These are phyloP conservation scores for Mycena galericulata DNA, from an alignment of 768 basidiomycete species.

Conservation along the genomic window DNA sequence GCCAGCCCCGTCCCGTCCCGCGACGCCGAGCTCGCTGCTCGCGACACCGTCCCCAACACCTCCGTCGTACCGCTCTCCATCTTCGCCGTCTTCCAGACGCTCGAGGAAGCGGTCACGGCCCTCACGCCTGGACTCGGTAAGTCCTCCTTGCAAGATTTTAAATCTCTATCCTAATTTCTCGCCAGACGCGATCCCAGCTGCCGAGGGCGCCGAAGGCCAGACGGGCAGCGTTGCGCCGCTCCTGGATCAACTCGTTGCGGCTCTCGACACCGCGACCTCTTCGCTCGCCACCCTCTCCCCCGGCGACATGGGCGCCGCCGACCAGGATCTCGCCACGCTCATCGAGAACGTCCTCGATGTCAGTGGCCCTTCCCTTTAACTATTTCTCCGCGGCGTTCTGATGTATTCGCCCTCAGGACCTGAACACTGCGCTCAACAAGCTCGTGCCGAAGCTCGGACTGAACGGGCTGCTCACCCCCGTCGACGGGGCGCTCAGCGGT, in stretches of 20 bases:
- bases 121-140: conserved; percentile 6
- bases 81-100: conserved; percentile 20
- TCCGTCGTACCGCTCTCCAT: conserved; percentile 21
- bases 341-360: conserved; percentile 2
- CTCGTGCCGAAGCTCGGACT: conserved; percentile 27
- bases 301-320: conserved; percentile 12
- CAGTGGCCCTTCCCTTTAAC: background rate
- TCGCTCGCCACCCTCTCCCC: conserved; percentile 2
- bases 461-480: background rate
- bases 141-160: too few relatives aligned
- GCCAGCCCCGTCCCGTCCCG: background rate
- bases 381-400: background rate
- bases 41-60: conserved; percentile 1
- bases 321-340: conserved; percentile 15
- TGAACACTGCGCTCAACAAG: conserved; percentile 20
- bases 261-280: conserved; percentile 14
- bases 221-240: conserved; percentile 5
- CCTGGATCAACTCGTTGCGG: background rate
- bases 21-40: background rate
- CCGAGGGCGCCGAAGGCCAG: background rate
- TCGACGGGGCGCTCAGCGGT: conserved; percentile 10
- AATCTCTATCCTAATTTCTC: background rate
- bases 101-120: background rate
- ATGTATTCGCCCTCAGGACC: background rate
- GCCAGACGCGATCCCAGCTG: background rate